Evolutionary conservation across 1,284 basidiomycete genomes (phyloP).

Genomic region (Pseudozyma hubeiensis): DNA sequence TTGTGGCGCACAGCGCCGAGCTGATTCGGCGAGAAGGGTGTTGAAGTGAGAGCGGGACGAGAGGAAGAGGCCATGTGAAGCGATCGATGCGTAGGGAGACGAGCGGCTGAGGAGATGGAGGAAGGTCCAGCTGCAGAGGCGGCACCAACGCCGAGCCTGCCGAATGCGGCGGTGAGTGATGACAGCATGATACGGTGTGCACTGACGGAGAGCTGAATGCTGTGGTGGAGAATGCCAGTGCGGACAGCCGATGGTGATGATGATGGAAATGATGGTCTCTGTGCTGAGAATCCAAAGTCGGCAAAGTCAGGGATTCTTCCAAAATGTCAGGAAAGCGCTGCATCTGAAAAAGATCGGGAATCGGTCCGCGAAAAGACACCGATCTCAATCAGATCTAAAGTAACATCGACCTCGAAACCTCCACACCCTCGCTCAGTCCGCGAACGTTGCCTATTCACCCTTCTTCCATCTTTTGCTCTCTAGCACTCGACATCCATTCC

Average conservation of each 20-base stretch:
- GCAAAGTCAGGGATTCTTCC: slow-evolving; percentile 10
- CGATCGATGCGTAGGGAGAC: slow-evolving; percentile 20
- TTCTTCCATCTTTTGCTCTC: neutral
- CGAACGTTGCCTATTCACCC: neutral
- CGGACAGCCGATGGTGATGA: slow-evolving; percentile 5
- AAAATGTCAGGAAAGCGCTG: slow-evolving; percentile 14
- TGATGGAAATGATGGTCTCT: slow-evolving; percentile 3
- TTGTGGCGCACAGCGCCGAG: slow-evolving; percentile 70
- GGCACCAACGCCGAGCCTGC: slow-evolving; percentile 20
- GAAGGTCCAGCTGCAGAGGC: slow-evolving; percentile 20
- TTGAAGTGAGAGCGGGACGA: slow-evolving; percentile 1
- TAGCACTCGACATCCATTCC: too few relatives aligned
- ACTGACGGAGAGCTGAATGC: neutral
- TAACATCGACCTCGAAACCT: slow-evolving; percentile 3
- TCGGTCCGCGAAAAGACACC: neutral
- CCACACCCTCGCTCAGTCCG: slow-evolving; percentile 2
- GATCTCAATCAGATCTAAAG: neutral
- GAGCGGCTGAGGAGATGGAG: slow-evolving; percentile 3
- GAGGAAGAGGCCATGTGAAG: slow-evolving; percentile 18
- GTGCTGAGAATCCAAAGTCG: slow-evolving; percentile 2
- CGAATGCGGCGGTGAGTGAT: slow-evolving; percentile 32
- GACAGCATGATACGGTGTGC: slow-evolving; percentile 17
- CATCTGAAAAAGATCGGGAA: neutral
- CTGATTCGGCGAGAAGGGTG: neutral
- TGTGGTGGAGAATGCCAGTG: neutral